Evolutionary conservation across 225 moss, liverwort and hornwort genomes (phyloP), one percentile per base, ranked within the genome.

Genomic region (Neckera pumila): DNA sequence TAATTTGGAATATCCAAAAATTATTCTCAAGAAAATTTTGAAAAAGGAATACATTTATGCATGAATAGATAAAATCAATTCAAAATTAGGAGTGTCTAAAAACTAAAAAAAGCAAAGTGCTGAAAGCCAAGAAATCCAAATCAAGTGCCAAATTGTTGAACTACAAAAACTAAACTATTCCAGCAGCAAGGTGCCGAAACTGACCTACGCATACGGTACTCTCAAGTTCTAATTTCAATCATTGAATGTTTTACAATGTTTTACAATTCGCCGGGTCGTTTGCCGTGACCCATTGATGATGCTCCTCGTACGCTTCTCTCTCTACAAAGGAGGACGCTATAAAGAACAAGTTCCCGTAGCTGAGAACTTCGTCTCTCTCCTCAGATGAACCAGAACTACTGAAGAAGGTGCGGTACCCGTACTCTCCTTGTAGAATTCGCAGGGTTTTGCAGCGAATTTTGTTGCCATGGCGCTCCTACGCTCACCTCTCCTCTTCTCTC

Each of bases 381-480:
- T 60, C 75, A 9, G 7, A 59, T 67, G 67, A 27, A 59, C 71
- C 15, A 43, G 27, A 58, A 58, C 57, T 58, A 27, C 57, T 38
- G 53, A 45, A 28, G 53, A 45, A 36, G 73, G 4, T 2, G 11
- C 25, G 26, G 38, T 40, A 36, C 6, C n/a, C n/a, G n/a, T n/a
- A 42, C 12, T 60, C 38, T 53, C 18, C 3, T 66, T 17, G 7
- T 6, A 26, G 14, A 30, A 18, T 54, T 82, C 64, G 54, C 54
- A 53, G 80, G 70, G 19, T 70, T 91, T 85, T 76, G 84, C 84
- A 54, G 30, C 80, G 26, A 75, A 73, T 57, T 31, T 36, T 57
- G 86, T 73, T 36, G 87, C 81, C 31, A 91, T 91, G 91, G 87
- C 91, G 69, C 87, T 76, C 67, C 66, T 27, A 6, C 67, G 84